These are phyloP conservation scores for Strobilomyces confusus DNA, from an alignment of 768 basidiomycete genomes.

Conservation along the genomic window DNA sequence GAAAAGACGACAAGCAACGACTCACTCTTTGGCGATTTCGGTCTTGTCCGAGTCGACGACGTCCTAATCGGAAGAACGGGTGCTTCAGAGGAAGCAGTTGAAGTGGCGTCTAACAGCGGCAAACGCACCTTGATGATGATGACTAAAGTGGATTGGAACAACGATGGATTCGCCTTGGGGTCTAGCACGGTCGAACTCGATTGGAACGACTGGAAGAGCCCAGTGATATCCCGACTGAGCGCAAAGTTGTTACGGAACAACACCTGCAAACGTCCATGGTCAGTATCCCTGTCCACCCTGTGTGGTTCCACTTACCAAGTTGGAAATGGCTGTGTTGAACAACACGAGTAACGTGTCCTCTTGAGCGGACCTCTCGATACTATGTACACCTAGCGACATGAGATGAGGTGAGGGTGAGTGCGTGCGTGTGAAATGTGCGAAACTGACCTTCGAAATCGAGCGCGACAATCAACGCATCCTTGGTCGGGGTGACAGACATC, in stretches of 20 bases:
- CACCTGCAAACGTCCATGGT: constrained; percentile 35
- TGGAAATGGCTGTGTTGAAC: constrained; percentile 64
- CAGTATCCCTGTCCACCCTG: not conserved
- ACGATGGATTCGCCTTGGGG: constrained; percentile 51
- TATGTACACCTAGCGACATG: constrained; percentile 44
- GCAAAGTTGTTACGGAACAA: constrained; percentile 66
- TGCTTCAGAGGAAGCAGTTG: too few species aligned
- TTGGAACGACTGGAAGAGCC: constrained; percentile 60
- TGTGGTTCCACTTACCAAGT: constrained; percentile 45
- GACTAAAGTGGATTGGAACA: constrained; percentile 56
- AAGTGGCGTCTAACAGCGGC: constrained; percentile 12
- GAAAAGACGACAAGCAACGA: not conserved
- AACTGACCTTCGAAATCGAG: constrained; percentile 58
- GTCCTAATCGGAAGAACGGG: constrained; percentile 38
- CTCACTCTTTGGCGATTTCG: constrained; percentile 58
- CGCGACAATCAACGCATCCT: constrained; percentile 49
- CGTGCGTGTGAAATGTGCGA: not conserved
- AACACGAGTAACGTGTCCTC: constrained; percentile 63
- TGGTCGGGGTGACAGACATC: constrained; percentile 62
- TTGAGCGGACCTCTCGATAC: constrained; percentile 59
- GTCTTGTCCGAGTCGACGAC: constrained; percentile 58
- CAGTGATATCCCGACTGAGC: constrained; percentile 54
- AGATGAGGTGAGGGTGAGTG: not conserved
- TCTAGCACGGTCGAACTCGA: constrained; percentile 56
- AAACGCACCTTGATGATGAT: constrained; percentile 57